phyloP scores from a whole-genome alignment of 1,284 basidiomycete genomes.

The Volvariella surrecta region DNA sequence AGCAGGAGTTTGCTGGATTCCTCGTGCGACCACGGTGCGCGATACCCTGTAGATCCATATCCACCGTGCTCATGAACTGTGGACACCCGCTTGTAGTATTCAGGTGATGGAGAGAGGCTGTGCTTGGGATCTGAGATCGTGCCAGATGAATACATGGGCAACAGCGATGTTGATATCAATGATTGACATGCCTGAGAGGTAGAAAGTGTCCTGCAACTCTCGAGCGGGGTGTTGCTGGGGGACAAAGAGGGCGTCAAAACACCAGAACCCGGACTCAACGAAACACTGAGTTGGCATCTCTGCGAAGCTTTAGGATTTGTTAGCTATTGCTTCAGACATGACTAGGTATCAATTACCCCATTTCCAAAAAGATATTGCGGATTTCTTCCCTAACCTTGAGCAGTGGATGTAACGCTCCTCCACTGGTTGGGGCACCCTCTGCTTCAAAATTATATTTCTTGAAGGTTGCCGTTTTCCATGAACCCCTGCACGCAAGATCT shows the following conservation, averaged over 20 bases:
- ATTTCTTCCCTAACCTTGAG: constrained; percentile 99
- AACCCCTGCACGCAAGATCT: constrained; percentile 48
- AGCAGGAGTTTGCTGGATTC: constrained; percentile 91
- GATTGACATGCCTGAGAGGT: constrained; percentile 68
- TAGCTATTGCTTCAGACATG: neutral
- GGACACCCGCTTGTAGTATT: constrained; percentile 88
- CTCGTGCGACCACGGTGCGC: constrained; percentile 91
- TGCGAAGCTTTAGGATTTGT: constrained; percentile 60
- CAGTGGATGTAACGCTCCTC: constrained; percentile 92
- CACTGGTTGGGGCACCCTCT: constrained; percentile 81
- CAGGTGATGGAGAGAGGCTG: constrained; percentile 71
- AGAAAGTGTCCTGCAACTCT: constrained; percentile 99
- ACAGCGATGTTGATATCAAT: neutral
- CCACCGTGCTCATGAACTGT: constrained; percentile 87
- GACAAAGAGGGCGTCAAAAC: constrained; percentile 97
- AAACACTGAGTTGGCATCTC: constrained; percentile 99
- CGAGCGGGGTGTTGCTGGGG: constrained; percentile 99
- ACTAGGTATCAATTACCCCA: constrained; percentile 63
- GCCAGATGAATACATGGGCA: constrained; percentile 1
- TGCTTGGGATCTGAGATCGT: constrained; percentile 64
- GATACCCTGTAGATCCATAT: constrained; percentile 94
- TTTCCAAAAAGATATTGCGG: constrained; percentile 97
- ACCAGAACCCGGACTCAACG: constrained; percentile 99
- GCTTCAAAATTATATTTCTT: constrained; percentile 99
- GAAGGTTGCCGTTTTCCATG: constrained; percentile 89